Base-by-base conservation (phyloP, 2,329 filamentous ascomycete genomes). In the Fusarium longipes region DNA sequence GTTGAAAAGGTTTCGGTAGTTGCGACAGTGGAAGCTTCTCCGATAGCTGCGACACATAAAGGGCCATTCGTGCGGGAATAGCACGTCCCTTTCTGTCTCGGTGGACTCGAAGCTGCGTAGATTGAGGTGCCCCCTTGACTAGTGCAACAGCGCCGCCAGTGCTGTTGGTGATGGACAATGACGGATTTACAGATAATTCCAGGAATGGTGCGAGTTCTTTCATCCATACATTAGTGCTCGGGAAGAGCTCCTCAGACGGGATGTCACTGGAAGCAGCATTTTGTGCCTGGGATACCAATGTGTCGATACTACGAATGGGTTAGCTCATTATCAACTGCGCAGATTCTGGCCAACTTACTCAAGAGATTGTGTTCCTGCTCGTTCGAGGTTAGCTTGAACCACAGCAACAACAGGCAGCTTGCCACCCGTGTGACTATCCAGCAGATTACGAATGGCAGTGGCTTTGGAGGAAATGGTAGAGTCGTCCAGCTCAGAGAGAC, bases 141-240 rank as follows among this genome's bases (percentile, higher is more conserved):
- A 97, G 79, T 67, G 91, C 89, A 8, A 91, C 86, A 1, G 87
- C 87, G 5, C 93, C 93, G 1, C 87, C 88, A 8, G 97, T 81
- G 24, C 84, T 84, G 73, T 89, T 94, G 3, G 90, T 92, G 6
- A 97, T 86, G 1, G 92, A 87, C 5, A 97, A 78, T 0, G 92
- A 89, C 7, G 86, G 82, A 62, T 87, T 86, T 4, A 89, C 84
- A 2, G 80, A 70, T 2, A 78, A 74, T 29, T 82, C 76, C 8
- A 91, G 77, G 57, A 93, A 76, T 17, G 73, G 74, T 2, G 65
- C 65, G 84, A 97, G 77, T 15, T 91, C 86, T 15, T 82, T 70
- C 70, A 85, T 82, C 93, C 94, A 97, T 11, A 86, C 78, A 3
- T 84, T 79, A 1, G 82, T 79, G 67, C 84, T 84, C 0, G 93